These are phyloP conservation scores for Chrysanthemum seticuspe DNA, from an alignment of 129 eudicot species.

Conservation along the genomic window DNA sequence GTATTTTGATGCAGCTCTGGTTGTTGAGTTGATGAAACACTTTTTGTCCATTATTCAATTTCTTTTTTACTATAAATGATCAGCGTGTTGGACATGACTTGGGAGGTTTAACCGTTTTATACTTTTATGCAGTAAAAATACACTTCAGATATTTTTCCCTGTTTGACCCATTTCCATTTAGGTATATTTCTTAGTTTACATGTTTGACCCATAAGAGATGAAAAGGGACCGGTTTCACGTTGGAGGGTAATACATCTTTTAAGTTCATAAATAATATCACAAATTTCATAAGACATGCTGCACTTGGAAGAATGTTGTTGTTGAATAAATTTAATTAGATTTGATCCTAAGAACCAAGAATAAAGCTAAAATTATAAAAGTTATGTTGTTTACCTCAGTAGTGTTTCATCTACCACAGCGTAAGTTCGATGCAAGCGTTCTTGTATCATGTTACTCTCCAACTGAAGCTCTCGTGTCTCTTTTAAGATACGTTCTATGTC, in stretches of 20 bases:
- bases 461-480: conserved; percentile 79
- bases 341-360: background rate
- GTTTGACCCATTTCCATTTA: background rate
- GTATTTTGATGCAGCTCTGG: background rate
- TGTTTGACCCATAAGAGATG: too few relatives aligned
- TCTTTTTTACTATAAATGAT: background rate
- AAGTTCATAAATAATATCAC: background rate
- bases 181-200: too few relatives aligned
- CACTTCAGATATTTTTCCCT: background rate
- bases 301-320: background rate
- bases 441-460: conserved; percentile 78
- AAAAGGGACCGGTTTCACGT: background rate
- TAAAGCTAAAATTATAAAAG: background rate
- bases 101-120: background rate
- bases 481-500: conserved; percentile 72
- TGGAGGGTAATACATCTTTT: background rate
- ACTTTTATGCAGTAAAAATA: background rate
- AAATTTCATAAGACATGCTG: background rate
- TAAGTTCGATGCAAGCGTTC: conserved; percentile 80
- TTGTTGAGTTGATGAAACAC: background rate
- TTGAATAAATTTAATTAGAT: background rate
- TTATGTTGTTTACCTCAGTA: conserved; percentile 44
- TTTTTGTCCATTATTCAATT: background rate
- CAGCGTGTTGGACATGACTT: background rate
- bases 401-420: conserved; percentile 68